Evolutionary conservation across 2,329 filamentous ascomycete species (phyloP).

Genomic region (Fusarium torulosum): DNA sequence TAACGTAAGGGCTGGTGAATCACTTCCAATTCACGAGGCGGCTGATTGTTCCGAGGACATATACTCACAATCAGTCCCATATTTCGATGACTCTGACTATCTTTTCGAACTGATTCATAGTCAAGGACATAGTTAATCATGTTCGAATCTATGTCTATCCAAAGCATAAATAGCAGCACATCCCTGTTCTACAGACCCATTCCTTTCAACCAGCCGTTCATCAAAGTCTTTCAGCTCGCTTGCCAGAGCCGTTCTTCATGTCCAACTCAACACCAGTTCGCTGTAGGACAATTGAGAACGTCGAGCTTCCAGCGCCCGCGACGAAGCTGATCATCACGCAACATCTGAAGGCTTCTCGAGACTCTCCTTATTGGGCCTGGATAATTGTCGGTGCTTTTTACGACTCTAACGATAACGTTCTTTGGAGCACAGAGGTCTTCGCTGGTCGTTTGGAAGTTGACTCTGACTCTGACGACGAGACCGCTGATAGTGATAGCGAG

Average conservation of each 20-base stretch:
- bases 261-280: slow-evolving; percentile 30
- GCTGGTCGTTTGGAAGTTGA: slow-evolving; percentile 49
- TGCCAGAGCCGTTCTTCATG: slow-evolving; percentile 39
- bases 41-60: slow-evolving; percentile 2
- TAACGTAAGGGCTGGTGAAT: slow-evolving; percentile 35
- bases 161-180: slow-evolving; percentile 17
- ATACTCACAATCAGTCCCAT: slow-evolving; percentile 16
- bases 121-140: slow-evolving; percentile 19
- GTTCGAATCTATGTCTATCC: background rate
- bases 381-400: slow-evolving; percentile 63
- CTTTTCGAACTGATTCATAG: slow-evolving; percentile 29
- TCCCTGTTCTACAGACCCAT: background rate
- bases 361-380: slow-evolving; percentile 59
- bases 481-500: slow-evolving; percentile 14
- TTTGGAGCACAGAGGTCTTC: slow-evolving; percentile 64
- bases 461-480: slow-evolving; percentile 46
- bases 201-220: slow-evolving; percentile 3
- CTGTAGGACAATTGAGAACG: slow-evolving; percentile 48
- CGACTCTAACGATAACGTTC: slow-evolving; percentile 54
- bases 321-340: slow-evolving; percentile 61
- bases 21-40: slow-evolving; percentile 14
- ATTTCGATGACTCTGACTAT: background rate
- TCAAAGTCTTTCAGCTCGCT: slow-evolving; percentile 5
- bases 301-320: slow-evolving; percentile 59
- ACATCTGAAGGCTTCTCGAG: slow-evolving; percentile 52